These are phyloP conservation scores for Ceratocystis diversiconidia DNA, from an alignment of 2,329 filamentous ascomycete genomes.

Conservation along the genomic window DNA sequence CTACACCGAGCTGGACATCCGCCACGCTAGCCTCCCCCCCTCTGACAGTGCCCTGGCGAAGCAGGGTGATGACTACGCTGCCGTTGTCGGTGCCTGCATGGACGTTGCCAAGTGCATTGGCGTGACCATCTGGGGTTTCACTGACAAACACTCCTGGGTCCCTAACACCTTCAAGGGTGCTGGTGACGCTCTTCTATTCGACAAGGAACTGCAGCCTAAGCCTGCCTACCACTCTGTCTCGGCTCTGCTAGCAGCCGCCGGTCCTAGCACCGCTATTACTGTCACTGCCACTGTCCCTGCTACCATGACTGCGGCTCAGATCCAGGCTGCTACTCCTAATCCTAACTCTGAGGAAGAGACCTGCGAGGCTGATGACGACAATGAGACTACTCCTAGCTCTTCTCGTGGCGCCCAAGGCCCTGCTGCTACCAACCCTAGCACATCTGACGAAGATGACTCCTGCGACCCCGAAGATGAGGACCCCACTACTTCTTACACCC, in stretches of 20 bases:
- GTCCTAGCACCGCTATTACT: conserved; percentile 15
- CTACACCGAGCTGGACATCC: conserved; percentile 41
- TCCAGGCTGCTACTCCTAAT: conserved; percentile 17
- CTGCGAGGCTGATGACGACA: not conserved
- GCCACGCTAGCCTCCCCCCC: conserved; percentile 25
- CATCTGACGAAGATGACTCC: not conserved
- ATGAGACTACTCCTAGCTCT: not conserved
- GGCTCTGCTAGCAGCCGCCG: conserved; percentile 25
- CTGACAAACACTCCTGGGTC: conserved; percentile 30
- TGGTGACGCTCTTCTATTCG: conserved; percentile 31
- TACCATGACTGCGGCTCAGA: not conserved
- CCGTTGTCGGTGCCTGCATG: conserved; percentile 24
- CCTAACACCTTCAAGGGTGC: conserved; percentile 29
- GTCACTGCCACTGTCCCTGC: conserved; percentile 19
- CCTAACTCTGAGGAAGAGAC: not conserved
- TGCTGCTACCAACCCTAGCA: not conserved
- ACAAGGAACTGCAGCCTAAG: conserved; percentile 30
- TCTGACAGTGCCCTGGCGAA: conserved; percentile 23
- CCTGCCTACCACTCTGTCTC: conserved; percentile 31
- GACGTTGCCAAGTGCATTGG: conserved; percentile 24
- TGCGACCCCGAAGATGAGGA: not conserved
- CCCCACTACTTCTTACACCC: not conserved
- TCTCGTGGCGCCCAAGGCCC: not conserved
- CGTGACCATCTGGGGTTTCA: conserved; percentile 27
- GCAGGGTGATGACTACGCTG: conserved; percentile 24